These are phyloP conservation scores for Lactarius sp. DNA, from an alignment of 768 basidiomycete genomes.

Conservation along the genomic window DNA sequence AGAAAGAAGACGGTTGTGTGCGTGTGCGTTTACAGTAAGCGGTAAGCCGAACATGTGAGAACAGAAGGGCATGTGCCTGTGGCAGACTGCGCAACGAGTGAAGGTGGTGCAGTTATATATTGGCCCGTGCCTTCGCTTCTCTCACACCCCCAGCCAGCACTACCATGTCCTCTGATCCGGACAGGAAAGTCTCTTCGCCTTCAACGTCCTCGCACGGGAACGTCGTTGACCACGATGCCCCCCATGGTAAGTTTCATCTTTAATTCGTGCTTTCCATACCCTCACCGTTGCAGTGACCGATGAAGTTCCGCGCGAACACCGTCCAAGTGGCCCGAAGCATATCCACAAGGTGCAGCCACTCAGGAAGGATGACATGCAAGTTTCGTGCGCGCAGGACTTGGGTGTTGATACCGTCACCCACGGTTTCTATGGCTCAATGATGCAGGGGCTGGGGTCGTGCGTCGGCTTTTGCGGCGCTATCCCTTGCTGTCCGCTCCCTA, in stretches of 20 bases:
- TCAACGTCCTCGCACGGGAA: slow-evolving; percentile 18
- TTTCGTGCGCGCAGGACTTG: slow-evolving; percentile 88
- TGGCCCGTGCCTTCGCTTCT: background rate
- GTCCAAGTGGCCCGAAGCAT: slow-evolving; percentile 29
- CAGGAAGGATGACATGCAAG: slow-evolving; percentile 87
- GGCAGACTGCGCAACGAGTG: background rate
- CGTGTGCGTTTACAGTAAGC: too few relatives aligned
- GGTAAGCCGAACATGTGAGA: too few relatives aligned
- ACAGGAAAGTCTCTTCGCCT: slow-evolving; percentile 21
- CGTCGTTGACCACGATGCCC: slow-evolving; percentile 26
- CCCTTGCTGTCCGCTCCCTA: slow-evolving; percentile 81
- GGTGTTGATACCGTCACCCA: slow-evolving; percentile 74
- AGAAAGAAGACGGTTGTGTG: too few relatives aligned
- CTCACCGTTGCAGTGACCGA: slow-evolving; percentile 54
- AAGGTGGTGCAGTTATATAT: background rate
- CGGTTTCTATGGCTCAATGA: slow-evolving; percentile 78
- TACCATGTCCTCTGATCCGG: slow-evolving; percentile 3
- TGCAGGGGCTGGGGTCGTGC: slow-evolving; percentile 62
- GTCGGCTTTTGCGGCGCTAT: slow-evolving; percentile 70
- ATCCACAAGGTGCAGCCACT: slow-evolving; percentile 82
- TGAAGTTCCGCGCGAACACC: slow-evolving; percentile 31
- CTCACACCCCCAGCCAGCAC: background rate
- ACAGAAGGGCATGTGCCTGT: background rate
- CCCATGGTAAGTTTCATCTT: slow-evolving; percentile 20
- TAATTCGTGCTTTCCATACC: slow-evolving; percentile 16